Evolutionary conservation across 108 stramenopile genomes (phyloP).

Genomic region (Skeletonema costatum): DNA sequence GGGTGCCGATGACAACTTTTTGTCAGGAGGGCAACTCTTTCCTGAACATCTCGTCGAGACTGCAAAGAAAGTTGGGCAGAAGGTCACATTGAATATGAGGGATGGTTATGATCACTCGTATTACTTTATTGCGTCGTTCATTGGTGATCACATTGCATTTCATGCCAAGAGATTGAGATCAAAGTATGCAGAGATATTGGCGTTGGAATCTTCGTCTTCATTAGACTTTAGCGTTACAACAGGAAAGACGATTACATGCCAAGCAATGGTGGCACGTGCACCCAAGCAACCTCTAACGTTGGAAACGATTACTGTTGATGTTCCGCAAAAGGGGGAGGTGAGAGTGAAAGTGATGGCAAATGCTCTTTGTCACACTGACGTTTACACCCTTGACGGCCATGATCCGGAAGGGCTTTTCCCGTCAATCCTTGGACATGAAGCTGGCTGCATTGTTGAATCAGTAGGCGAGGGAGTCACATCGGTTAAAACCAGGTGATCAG

Average conservation of each 20-base stretch:
- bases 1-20: slow-evolving; percentile 82
- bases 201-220: not conserved
- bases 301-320: slow-evolving; percentile 90
- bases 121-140: slow-evolving; percentile 88
- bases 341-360: slow-evolving; percentile 78
- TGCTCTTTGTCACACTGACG: slow-evolving; percentile 94
- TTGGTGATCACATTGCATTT: slow-evolving; percentile 88
- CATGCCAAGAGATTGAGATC: slow-evolving; percentile 72
- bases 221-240: too few species aligned
- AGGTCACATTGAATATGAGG: slow-evolving; percentile 73
- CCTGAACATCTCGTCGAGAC: slow-evolving; percentile 64
- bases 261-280: slow-evolving; percentile 86
- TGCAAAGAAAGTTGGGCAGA: slow-evolving; percentile 67
- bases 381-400: slow-evolving; percentile 86
- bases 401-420: slow-evolving; percentile 94
- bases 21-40: slow-evolving; percentile 46
- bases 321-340: slow-evolving; percentile 84
- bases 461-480: slow-evolving; percentile 84
- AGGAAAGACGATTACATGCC: slow-evolving; percentile 83
- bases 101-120: slow-evolving; percentile 95
- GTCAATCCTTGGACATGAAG: slow-evolving; percentile 85
- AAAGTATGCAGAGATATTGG: slow-evolving; percentile 28
- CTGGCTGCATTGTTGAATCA: slow-evolving; percentile 80
- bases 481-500: slow-evolving; percentile 83
- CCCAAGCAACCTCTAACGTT: slow-evolving; percentile 73